Base-by-base conservation (phyloP, 2,329 filamentous ascomycete species). In the Aureobasidium sp. region DNA sequence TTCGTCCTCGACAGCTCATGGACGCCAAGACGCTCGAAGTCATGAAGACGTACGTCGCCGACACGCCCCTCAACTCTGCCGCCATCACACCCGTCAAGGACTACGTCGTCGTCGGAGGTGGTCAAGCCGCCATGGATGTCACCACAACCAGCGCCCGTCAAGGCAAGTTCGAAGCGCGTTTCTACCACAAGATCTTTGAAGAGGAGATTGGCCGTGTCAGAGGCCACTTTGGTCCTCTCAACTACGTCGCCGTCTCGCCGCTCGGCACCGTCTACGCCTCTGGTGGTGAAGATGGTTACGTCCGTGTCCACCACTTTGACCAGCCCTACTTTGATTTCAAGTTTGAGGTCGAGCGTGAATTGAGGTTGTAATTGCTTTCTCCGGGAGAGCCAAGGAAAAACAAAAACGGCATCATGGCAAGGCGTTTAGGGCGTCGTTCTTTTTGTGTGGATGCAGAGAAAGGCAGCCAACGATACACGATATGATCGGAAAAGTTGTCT, bases 181-280 rank as follows among this genome's bases (percentile, higher is more conserved):
- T 98, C 80, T 98, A 96, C 80, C 93, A 98, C 84, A 97, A 95
- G 81, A 86, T 98, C 70, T 97, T 98, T 70, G 90, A 95, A 74
- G 91, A 98, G 73, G 93, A 98, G 78, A 91, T 97, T 66, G 93
- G 93, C 63, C 86, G 93, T 78, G 93, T 98, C 60, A 83, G 90
- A 68, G 93, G 93, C 59, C 93, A 98, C 73, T 98, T 98, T 74
- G 93, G 93, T 68, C 93, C 87, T 61, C 79, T 96, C 58, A 96
- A 98, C 79, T 96, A 93, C 58, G 89, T 98, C 63, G 90, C 93
- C 44, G 88, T 88, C 55, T 88, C 95, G 72, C 93, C 93, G 25
- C 85, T 85, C 56, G 93, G 93, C 66, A 90, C 86, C 68, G 84
- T 88, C 65, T 98, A 98, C 74, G 90, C 90, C 66, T 91, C 86